Conservation (phyloP, 176 grass and related monocot species). For the Zizania latifolia region DNA sequence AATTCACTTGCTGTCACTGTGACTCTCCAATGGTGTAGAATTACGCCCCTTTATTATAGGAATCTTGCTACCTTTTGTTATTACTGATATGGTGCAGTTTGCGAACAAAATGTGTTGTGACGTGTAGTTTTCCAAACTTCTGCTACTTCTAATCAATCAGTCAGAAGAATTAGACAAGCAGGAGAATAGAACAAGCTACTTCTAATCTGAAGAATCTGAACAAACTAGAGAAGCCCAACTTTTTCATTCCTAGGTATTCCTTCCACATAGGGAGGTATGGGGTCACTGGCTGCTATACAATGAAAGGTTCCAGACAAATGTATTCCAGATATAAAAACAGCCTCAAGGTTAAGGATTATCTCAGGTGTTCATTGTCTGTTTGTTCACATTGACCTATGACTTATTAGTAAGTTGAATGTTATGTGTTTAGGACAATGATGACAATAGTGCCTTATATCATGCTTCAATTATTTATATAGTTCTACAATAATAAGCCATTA, state of each 20-base stretch:
- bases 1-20: not conserved
- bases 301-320: slow-evolving; percentile 85
- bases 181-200: slow-evolving; percentile 65
- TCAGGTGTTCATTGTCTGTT: not conserved
- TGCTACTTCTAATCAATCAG: too few species aligned
- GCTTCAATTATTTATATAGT: too few species aligned
- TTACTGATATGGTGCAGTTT: not conserved
- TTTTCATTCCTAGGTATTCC: slow-evolving; percentile 69
- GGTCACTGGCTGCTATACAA: slow-evolving; percentile 81
- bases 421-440: not conserved
- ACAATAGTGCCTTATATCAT: not conserved
- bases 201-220: slow-evolving; percentile 54
- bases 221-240: too few species aligned
- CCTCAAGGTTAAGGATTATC: not conserved
- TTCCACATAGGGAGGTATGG: slow-evolving; percentile 70
- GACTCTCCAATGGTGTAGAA: not conserved
- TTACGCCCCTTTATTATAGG: not conserved
- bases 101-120: not conserved
- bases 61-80: not conserved
- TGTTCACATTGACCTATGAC: too few species aligned
- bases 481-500: too few species aligned
- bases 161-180: slow-evolving; percentile 68
- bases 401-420: not conserved
- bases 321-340: slow-evolving; percentile 63
- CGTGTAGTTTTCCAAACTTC: not conserved